Evolutionary conservation across 1,284 basidiomycete genomes (phyloP).

Genomic region (Hymenochaete sp.): DNA sequence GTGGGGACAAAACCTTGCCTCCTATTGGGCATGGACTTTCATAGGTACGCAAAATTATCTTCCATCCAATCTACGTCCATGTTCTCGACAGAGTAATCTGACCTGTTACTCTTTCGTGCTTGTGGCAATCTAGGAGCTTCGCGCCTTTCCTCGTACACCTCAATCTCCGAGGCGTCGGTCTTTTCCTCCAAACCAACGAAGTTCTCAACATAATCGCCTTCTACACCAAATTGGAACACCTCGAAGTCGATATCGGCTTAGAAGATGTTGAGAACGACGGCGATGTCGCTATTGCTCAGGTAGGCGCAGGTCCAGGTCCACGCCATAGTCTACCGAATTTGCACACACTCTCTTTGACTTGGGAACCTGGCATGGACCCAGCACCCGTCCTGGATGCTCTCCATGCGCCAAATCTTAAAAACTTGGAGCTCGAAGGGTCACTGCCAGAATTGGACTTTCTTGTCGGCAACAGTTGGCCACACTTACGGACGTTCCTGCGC

Average conservation of each 20-base stretch:
- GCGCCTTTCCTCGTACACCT: conserved; percentile 13
- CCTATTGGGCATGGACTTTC: conserved; percentile 7
- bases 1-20: conserved; percentile 10
- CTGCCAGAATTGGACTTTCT: not conserved
- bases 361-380: conserved; percentile 2
- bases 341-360: conserved; percentile 5
- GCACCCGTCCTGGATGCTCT: conserved; percentile 1
- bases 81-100: no score
- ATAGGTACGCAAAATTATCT: no score
- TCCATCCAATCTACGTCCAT: no score
- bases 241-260: not conserved
- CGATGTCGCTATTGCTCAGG: no score
- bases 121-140: no score
- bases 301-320: no score
- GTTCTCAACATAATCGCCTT: not conserved
- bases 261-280: not conserved
- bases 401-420: conserved; percentile 1
- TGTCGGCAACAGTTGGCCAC: conserved; percentile 2
- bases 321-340: not conserved
- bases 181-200: no score
- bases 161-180: conserved; percentile 6
- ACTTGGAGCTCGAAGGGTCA: conserved; percentile 9
- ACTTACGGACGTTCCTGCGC: conserved; percentile 3
- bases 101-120: no score
- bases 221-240: conserved; percentile 7